These are phyloP conservation scores for Vanrija humicola DNA, from an alignment of 1,284 basidiomycete species.

Conservation along the genomic window DNA sequence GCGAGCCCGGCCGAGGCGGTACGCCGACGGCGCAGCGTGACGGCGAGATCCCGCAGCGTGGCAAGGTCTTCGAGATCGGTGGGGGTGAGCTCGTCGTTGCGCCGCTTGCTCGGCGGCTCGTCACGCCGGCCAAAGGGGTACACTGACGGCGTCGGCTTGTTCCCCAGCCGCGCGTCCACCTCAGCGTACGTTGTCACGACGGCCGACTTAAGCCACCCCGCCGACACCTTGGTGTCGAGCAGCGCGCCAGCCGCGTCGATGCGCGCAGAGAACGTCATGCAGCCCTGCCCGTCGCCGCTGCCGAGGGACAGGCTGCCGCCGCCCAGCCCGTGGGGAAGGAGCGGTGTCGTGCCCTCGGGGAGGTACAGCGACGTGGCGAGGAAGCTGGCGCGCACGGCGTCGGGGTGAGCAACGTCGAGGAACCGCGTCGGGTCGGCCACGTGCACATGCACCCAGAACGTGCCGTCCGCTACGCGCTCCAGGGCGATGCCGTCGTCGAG, in stretches of 20 bases:
- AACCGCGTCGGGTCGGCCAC: slow-evolving; percentile 87
- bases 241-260: slow-evolving; percentile 64
- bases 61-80: slow-evolving; percentile 48
- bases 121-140: slow-evolving; percentile 28
- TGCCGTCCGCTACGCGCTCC: slow-evolving; percentile 59
- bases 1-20: slow-evolving; percentile 31
- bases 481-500: slow-evolving; percentile 92
- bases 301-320: slow-evolving; percentile 60
- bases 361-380: slow-evolving; percentile 61
- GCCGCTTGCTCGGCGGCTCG: neutral
- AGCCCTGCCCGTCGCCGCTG: slow-evolving; percentile 51
- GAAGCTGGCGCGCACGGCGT: slow-evolving; percentile 59
- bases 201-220: slow-evolving; percentile 69
- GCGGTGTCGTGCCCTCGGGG: slow-evolving; percentile 61
- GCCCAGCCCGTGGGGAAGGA: slow-evolving; percentile 58
- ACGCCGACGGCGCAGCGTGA: slow-evolving; percentile 30
- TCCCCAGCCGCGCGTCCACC: slow-evolving; percentile 60
- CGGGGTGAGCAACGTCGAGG: slow-evolving; percentile 64
- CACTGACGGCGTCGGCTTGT: slow-evolving; percentile 10
- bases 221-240: slow-evolving; percentile 64
- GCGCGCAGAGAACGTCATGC: slow-evolving; percentile 77
- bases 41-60: slow-evolving; percentile 47
- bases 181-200: slow-evolving; percentile 64
- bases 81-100: neutral
- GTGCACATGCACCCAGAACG: slow-evolving; percentile 83